Conservation (phyloP, 1,284 basidiomycete species). For the Ustilago shanxiensis region DNA sequence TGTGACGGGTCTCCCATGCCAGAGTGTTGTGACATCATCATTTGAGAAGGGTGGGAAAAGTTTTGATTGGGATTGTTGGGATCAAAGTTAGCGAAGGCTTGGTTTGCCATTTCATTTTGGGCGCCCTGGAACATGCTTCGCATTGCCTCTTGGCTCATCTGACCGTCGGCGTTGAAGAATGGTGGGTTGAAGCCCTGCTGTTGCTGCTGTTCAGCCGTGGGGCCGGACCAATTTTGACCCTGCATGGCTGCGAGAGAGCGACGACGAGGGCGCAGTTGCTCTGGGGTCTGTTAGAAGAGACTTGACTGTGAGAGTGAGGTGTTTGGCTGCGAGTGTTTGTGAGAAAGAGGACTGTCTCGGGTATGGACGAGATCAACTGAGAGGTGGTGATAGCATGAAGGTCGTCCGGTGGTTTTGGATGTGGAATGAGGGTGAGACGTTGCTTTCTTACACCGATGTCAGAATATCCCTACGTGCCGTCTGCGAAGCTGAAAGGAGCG, state of each 20-base stretch:
- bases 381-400: conserved; percentile 3
- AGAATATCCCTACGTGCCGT: conserved; percentile 25
- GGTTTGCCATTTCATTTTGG: conserved; percentile 21
- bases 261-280: not conserved
- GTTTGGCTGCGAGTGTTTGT: not conserved
- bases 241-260: conserved; percentile 28
- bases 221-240: conserved; percentile 35
- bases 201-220: conserved; percentile 26
- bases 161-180: conserved; percentile 38
- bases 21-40: conserved; percentile 41
- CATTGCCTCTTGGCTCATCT: conserved; percentile 44
- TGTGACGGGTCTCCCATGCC: conserved; percentile 28
- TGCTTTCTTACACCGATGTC: conserved; percentile 20
- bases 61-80: conserved; percentile 19
- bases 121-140: conserved; percentile 32
- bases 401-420: not conserved
- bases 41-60: conserved; percentile 33
- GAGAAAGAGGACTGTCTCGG: not conserved
- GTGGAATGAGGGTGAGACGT: not conserved
- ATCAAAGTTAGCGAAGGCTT: conserved; percentile 28
- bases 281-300: not conserved
- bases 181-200: conserved; percentile 36
- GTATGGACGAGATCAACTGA: not conserved
- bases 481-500: conserved; percentile 9
- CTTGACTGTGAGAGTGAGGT: not conserved